These are phyloP conservation scores for Besnoitia besnoiti DNA, from an alignment of 169 alveolate genomes.

Conservation along the genomic window DNA sequence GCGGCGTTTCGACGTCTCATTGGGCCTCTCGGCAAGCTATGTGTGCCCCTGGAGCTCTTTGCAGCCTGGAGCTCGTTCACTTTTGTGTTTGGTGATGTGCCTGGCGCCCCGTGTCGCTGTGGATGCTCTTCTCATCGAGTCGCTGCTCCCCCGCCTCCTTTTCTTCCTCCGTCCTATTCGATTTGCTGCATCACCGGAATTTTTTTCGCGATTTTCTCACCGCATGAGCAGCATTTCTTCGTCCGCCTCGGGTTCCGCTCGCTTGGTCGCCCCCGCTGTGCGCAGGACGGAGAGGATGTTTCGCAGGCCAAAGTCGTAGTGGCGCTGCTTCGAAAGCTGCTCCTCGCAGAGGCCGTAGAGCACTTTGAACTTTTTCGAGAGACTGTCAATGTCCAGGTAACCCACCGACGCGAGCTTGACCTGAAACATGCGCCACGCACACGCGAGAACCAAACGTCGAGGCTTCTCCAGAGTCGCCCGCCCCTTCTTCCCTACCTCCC, in stretches of 20 bases:
- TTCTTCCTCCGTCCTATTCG: background rate
- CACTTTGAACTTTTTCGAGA: conserved; percentile 94
- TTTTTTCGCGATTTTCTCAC: conserved; percentile 22
- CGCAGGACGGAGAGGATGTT: conserved; percentile 93
- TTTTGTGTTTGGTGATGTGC: too few relatives aligned
- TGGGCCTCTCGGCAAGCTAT: too few relatives aligned
- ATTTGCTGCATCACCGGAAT: background rate
- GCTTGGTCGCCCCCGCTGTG: conserved; percentile 93
- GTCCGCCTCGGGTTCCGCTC: conserved; percentile 87
- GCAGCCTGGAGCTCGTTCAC: too few relatives aligned
- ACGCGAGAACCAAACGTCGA: too few relatives aligned
- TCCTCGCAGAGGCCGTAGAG: conserved; percentile 94
- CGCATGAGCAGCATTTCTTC: conserved; percentile 88
- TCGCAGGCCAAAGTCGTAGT: conserved; percentile 95
- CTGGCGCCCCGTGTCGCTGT: background rate
- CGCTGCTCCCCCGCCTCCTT: background rate
- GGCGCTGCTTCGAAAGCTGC: conserved; percentile 94
- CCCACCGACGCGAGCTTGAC: conserved; percentile 96
- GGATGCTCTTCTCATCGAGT: background rate
- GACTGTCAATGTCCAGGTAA: conserved; percentile 84
- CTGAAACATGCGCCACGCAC: too few relatives aligned
- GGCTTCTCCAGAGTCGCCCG: background rate
- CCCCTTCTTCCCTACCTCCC: background rate
- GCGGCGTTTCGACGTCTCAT: too few relatives aligned
- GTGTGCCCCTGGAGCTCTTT: too few relatives aligned